Percentiles rank a stretch among this genome's conserved stretches.
phyloP scores from a whole-genome alignment of 441 rosid species.

The Erodium texanum region DNA sequence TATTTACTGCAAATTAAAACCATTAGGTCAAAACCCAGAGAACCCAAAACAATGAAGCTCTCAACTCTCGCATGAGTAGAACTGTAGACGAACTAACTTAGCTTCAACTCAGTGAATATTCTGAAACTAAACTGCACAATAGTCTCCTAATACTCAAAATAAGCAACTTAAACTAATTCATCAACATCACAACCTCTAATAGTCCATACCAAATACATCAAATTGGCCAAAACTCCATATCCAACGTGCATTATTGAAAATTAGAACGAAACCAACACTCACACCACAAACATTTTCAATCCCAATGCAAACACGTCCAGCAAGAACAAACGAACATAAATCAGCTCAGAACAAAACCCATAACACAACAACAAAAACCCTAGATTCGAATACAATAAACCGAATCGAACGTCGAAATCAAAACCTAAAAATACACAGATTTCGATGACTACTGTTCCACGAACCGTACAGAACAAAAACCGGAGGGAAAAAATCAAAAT shows the following conservation, averaged over 20 bases:
- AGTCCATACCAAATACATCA: background rate
- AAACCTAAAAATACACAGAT: constrained; percentile 25
- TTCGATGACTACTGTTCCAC: background rate
- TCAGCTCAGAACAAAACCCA: constrained; percentile 9
- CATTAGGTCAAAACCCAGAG: constrained; percentile 4
- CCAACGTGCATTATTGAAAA: constrained; percentile 6
- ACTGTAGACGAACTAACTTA: background rate
- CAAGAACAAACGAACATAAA: constrained; percentile 3
- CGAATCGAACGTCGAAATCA: constrained; percentile 13
- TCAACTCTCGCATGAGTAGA: background rate
- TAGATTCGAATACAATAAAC: constrained; percentile 18
- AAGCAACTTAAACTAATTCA: background rate
- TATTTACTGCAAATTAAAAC: background rate
- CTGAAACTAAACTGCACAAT: background rate
- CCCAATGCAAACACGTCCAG: background rate
- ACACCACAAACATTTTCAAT: background rate
- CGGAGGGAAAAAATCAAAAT: background rate
- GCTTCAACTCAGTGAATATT: background rate
- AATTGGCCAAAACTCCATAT: background rate
- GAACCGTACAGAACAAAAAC: background rate
- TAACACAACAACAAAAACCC: constrained; percentile 19
- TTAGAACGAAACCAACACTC: background rate
- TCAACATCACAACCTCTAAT: background rate
- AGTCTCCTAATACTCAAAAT: background rate
- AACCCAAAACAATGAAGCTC: background rate